Conservation (phyloP, 1,139 yeast species). For the Taphrina deformans region DNA sequence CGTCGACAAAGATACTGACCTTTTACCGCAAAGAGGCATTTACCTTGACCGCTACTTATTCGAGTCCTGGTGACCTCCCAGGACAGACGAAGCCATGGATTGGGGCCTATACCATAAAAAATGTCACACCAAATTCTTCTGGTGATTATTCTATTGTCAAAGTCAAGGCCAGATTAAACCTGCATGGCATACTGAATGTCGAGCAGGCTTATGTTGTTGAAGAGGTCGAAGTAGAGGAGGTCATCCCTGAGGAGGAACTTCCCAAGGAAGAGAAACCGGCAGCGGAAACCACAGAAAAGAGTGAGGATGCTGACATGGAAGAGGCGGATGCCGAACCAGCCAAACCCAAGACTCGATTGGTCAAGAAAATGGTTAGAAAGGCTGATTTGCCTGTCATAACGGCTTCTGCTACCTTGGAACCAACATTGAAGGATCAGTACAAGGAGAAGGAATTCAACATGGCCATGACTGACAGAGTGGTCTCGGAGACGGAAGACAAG, state of each 20-base stretch:
- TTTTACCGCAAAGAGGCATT: conserved; percentile 90
- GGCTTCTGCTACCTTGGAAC: conserved; percentile 67
- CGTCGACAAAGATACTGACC: conserved; percentile 93
- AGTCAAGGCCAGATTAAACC: conserved; percentile 93
- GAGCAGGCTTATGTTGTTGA: conserved; percentile 95
- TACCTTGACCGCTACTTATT: conserved; percentile 80
- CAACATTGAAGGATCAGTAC: conserved; percentile 56
- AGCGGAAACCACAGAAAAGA: conserved; percentile 38
- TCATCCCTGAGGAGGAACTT: conserved; percentile 43
- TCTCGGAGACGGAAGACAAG: conserved; percentile 97
- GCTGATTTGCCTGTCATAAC: conserved; percentile 65
- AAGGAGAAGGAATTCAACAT: conserved; percentile 82
- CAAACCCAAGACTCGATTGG: conserved; percentile 66
- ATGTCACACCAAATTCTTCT: conserved; percentile 76
- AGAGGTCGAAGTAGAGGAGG: conserved; percentile 84
- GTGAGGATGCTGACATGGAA: conserved; percentile 50
- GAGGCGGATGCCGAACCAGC: conserved; percentile 59
- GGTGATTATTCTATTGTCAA: conserved; percentile 82
- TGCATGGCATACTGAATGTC: conserved; percentile 90
- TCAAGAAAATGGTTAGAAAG: conserved; percentile 92
- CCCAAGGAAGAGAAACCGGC: conserved; percentile 54
- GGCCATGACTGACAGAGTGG: conserved; percentile 89
- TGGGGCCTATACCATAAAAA: conserved; percentile 83
- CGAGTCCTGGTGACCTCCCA: conserved; percentile 72
- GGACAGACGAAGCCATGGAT: conserved; percentile 63